These are phyloP conservation scores for Fusarium pseudonygamai DNA, from an alignment of 2,329 filamentous ascomycete species.

Conservation along the genomic window DNA sequence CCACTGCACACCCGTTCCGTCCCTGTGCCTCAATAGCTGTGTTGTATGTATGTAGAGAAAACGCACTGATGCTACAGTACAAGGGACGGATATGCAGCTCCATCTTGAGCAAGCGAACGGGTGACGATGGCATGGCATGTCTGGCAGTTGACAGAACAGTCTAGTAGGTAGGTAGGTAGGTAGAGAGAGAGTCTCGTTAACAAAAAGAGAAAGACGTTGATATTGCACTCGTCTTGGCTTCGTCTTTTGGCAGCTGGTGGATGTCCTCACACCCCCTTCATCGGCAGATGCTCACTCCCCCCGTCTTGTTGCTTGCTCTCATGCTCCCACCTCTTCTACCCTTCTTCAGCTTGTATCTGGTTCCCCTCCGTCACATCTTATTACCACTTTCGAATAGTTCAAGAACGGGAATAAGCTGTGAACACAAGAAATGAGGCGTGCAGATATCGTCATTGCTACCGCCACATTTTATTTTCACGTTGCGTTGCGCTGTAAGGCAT, in stretches of 20 bases:
- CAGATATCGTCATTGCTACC: constrained; percentile 11
- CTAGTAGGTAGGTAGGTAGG: not conserved
- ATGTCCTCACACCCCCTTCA: not conserved
- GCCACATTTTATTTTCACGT: constrained; percentile 9
- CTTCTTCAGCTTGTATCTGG: constrained; percentile 7
- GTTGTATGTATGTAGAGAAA: not conserved
- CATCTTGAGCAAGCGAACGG: constrained; percentile 27
- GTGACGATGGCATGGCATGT: not conserved
- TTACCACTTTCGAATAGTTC: constrained; percentile 10
- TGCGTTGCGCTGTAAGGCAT: not conserved
- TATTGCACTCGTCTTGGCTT: constrained; percentile 5
- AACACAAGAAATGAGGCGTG: constrained; percentile 4
- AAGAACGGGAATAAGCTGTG: not conserved
- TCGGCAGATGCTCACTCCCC: constrained; percentile 14
- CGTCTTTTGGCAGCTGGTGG: not conserved
- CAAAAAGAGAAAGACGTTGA: not conserved
- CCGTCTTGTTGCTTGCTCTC: not conserved
- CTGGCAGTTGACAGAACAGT: constrained; percentile 2
- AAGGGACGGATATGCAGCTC: constrained; percentile 25
- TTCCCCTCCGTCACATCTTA: constrained; percentile 6
- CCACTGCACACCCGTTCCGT: constrained; percentile 14
- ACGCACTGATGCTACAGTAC: constrained; percentile 23
- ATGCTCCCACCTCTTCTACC: constrained; percentile 13
- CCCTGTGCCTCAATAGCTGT: constrained; percentile 7
- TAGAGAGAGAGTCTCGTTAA: not conserved